Base-by-base conservation (phyloP, 176 grass and related monocot species). In the Carex myosuroides region DNA sequence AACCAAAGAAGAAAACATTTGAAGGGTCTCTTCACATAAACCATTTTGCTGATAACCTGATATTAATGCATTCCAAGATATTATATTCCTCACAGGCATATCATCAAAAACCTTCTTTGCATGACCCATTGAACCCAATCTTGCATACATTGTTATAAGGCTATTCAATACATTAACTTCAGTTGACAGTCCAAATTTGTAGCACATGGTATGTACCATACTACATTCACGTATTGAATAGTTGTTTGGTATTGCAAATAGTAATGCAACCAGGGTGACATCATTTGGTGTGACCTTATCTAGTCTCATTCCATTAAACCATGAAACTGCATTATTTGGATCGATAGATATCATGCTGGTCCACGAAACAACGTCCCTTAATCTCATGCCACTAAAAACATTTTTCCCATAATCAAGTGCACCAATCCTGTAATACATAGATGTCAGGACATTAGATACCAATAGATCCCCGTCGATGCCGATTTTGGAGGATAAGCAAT, bases 81-180 rank as follows among this genome's bases (percentile, higher is more conserved):
- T 85, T 50, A 90, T 91, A 82, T 91, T 86, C 53, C 53, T 80
- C 8, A 44, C 74, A 37, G 61, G 72, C 88, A 89, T 91, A 6
- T 78, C 63, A 5, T 86, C 46, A 48, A 98, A 95, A 30, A 95
- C 82, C 81, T 56, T 86, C 79, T 79, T 86, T 26, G 95, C 83
- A 10, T 93, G 83, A 32, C 63, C 88, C 85, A 86, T 89, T 78
- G 54, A 83, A 13, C 63, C 74, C 69, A 91, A 79, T 87, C 85
- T 93, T 2, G 91, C 86, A 18, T 98, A 93, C 95, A 98, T 95
- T 57, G 95, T 98, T 65, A 95, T 90, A 21, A 98, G 92, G 84
- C 92, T 91, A 86, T 93, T 95, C 0, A 70, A 79, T 4, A 88
- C 92, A 53, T 89, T 90, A 11, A 16, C 42, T 73, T 91, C 61